phyloP scores from a whole-genome alignment of 2,329 filamentous ascomycete genomes.

The Celoporthe dispersa region DNA sequence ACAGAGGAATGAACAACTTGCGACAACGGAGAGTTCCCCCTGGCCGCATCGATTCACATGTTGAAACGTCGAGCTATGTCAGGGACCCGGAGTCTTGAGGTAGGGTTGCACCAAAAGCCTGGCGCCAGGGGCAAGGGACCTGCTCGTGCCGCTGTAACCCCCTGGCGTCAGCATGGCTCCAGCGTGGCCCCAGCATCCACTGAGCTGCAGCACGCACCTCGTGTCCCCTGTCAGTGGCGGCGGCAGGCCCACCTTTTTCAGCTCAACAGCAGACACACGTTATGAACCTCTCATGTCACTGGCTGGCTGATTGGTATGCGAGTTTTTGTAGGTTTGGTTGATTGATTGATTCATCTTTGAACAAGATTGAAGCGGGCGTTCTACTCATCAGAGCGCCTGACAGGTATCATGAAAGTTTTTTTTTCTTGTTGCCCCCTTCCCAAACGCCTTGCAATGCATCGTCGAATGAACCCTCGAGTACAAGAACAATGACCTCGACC shows the following conservation, averaged over 20 bases:
- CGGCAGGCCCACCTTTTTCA: neutral
- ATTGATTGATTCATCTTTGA: neutral
- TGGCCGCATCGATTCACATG: constrained; percentile 28
- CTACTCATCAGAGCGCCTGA: constrained; percentile 8
- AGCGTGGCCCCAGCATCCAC: neutral
- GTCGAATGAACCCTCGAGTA: neutral
- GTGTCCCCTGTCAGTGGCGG: neutral
- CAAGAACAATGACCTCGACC: neutral
- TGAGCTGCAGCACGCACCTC: neutral
- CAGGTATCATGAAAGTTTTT: constrained; percentile 28
- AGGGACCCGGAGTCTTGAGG: constrained; percentile 8
- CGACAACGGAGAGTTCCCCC: constrained; percentile 26
- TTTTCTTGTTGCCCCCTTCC: neutral
- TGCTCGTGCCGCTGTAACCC: no score
- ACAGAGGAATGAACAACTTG: constrained; percentile 19
- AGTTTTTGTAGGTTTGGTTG: neutral
- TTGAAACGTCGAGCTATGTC: constrained; percentile 28
- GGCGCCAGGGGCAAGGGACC: neutral
- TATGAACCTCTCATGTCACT: neutral
- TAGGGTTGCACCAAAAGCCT: neutral
- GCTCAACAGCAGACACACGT: neutral
- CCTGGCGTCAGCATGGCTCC: neutral
- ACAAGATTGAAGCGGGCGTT: no score
- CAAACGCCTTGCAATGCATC: constrained; percentile 31
- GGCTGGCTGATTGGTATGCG: neutral